A percentile compares a stretch with the other conserved stretches of the same genome.
These are phyloP conservation scores for Colletotrichum somersetense DNA, from an alignment of 2,329 filamentous ascomycete species.

Conservation along the genomic window DNA sequence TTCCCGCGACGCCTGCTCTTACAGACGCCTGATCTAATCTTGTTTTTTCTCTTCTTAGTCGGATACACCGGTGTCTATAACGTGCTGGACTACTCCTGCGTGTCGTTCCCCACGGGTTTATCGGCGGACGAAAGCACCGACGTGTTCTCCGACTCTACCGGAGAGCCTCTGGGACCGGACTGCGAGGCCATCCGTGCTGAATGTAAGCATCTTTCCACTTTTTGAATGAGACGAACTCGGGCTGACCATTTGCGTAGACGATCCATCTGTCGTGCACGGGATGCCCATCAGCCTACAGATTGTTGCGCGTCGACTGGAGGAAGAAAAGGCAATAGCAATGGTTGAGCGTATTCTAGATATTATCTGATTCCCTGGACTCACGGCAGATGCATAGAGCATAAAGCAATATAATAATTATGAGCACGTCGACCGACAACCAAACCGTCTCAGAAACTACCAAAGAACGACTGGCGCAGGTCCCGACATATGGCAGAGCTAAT, in stretches of 20 bases:
- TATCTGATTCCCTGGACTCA: neutral
- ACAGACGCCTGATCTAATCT: slow-evolving; percentile 7
- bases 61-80: slow-evolving; percentile 65
- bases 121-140: slow-evolving; percentile 57
- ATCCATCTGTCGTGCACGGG: slow-evolving; percentile 54
- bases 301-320: slow-evolving; percentile 57
- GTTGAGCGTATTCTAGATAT: slow-evolving; percentile 43
- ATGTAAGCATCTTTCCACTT: slow-evolving; percentile 52
- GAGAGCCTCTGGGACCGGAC: slow-evolving; percentile 51
- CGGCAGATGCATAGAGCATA: too few species aligned
- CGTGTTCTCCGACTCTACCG: slow-evolving; percentile 44
- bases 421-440: neutral
- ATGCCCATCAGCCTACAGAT: slow-evolving; percentile 60
- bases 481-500: neutral
- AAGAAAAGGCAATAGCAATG: slow-evolving; percentile 56
- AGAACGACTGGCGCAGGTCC: neutral
- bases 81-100: slow-evolving; percentile 61
- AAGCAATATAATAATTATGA: neutral
- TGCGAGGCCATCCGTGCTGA: slow-evolving; percentile 56
- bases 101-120: slow-evolving; percentile 61
- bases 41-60: slow-evolving; percentile 48
- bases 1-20: neutral
- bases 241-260: slow-evolving; percentile 48
- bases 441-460: too few species aligned
- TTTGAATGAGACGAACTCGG: neutral